Base-by-base conservation (phyloP, 2,329 filamentous ascomycete species). In the Ophiosphaerella narmari region DNA sequence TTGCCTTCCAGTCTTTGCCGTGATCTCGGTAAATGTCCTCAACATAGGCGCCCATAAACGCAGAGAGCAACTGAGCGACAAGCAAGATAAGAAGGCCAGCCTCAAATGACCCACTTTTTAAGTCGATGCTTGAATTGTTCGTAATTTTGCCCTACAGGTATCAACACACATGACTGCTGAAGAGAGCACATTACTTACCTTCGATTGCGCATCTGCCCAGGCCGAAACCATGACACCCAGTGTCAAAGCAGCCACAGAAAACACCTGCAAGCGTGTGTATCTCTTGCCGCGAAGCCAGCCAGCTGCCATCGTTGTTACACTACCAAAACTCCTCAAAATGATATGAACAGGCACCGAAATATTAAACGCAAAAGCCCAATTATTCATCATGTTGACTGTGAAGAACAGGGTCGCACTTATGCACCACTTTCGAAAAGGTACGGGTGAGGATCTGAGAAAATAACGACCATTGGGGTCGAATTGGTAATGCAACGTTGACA, bases 301-400 rank as follows among this genome's bases (percentile, higher is more conserved):
- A n/a, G 93, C 90, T 13, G 87, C 75, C 85, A 99, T 96, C 7
- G 94, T 97, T 4, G 92, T 95, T 55, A 97, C 95, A 64, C 92
- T 96, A 13, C 94, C 94, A 42, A 93, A 96, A 41, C 92, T 97
- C 45, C 94, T 86, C 26, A 99, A 80, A 60, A 99, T 97, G 64
- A 99, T 99, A 70, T 99, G 94, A 41, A 99, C 86, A 1, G 94
- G 94, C 0, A 99, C 91, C 6, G 91, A 96, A 48, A 99, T 97
- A 63, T 91, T 87, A 76, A 97, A 99, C 55, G 91, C 92, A 73
- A 99, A 99, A 6, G 93, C 94, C 79, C 93, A 93, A 66, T 99
- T 99, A 76, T 99, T 99, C 68, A 99, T 77, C 50, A 97, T 85
- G 66, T 97, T 99, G 75, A 99, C 94, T 55, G 84, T 83, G 72